Base-by-base conservation (phyloP, 805 yeast species). In the Blastobotrys terrestris region DNA sequence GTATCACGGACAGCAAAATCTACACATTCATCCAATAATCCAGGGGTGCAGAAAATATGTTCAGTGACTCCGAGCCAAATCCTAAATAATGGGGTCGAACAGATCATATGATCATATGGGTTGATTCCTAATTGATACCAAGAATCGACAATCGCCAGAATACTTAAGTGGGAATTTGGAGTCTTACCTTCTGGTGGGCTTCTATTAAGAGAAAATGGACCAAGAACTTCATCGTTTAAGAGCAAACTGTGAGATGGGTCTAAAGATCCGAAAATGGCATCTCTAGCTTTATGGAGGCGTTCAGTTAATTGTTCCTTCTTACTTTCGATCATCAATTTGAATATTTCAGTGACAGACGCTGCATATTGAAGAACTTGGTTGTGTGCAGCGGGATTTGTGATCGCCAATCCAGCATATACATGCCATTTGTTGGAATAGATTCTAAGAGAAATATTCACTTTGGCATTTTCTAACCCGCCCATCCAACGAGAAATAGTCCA, bases 371-470 rank as follows among this genome's bases (percentile, higher is more conserved):
- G 75, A 16, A 95, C 85, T 69, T 94, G 98, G 41, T 78, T 80
- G 63, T 92, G 97, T 0, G 98, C 97, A 44, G 91, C 81, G 1
- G 97, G 97, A 63, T 94, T 94, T 1, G 96, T 86, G 59, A 94
- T 92, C 7, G 98, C 97, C 62, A 94, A 74, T 0, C 99, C 99
- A 3, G 98, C 98, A 65, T 94, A 94, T 31, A 94, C 98, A 67
- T 94, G 99, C 95, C 97, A 94, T 69, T 91, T 90, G 69, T 91
- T 94, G 15, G 96, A 83, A 67, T 77, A 94, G 49, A 94, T 94
- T 57, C 99, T 75, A 65, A 94, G 71, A 0, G 98, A 86, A 31
- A 94, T 90, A 66, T 94, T 94, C 65, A 91, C 87, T 63, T 94
- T 94, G 14, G 96, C 98, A 66, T 94, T 92, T 67, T 94, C 99